Base-by-base conservation (phyloP, 768 basidiomycete genomes). In the Hysterangium stoloniferum region DNA sequence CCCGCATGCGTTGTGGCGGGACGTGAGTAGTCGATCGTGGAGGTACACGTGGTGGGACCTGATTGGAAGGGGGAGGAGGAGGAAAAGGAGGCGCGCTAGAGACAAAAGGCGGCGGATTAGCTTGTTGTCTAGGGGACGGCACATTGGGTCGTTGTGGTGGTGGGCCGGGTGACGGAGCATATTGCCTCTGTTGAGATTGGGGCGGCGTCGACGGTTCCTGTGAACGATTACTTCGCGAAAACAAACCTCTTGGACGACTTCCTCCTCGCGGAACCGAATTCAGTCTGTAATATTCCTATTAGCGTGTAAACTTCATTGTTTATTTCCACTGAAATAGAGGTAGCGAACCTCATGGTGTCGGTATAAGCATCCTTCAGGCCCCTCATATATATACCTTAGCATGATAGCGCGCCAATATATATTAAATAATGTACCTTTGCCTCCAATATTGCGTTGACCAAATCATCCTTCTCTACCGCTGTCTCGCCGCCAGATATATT, bases 381-480 rank as follows among this genome's bases (percentile, higher is more conserved):
- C 84, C 86, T 41, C 9, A 22, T 5, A 22, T 34, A 17, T 6
- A 36, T 20, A 45, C 19, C 6, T 34, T n/a, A 29, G 29, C 4
- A 48, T 22, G 34, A 22, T 20, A 6, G 7, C 1, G 19, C 6
- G 33, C 6, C 38, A 28, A 51, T 27, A 22, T 25, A 22, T 27
- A 6, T 25, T 42, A 9, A 36, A 24, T 22, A 28, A 65, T 77
- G 48, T 59, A 86, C 86, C 60, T 60, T 64, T 35, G 64, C 65
- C 22, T 62, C 62, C 1, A 86, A 38, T 40, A 85, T 75, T 34
- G 71, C 76, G 45, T 86, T 82, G 33, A 89, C 78, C 38, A 89
- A 66, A 61, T 89, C 86, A 45, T 85, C 81, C 64, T 89, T 89
- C 63, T 90, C 87, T 12, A 58, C 17, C 13, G 87, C 70, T 1